Conservation (phyloP, 441 rosid genomes). For the Geranium incanum region DNA sequence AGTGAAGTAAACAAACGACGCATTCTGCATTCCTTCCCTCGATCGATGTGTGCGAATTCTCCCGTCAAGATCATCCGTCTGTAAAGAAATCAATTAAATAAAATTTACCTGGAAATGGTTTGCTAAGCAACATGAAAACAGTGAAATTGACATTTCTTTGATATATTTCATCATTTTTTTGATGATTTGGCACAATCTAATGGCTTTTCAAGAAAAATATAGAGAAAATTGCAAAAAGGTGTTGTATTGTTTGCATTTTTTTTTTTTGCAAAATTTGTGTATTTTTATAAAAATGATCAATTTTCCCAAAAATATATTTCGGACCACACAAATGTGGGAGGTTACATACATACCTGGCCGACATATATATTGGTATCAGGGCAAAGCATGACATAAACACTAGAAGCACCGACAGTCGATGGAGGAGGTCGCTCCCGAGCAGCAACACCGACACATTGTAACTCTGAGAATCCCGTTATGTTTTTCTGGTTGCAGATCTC, state of each 20-base stretch:
- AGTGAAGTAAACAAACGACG: constrained; percentile 62
- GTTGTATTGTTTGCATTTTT: not conserved
- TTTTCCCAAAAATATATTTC: too few relatives aligned
- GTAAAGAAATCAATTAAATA: constrained; percentile 16
- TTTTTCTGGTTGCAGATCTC: constrained; percentile 40
- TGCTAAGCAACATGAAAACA: not conserved
- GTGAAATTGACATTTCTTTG: not conserved
- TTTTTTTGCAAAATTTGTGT: too few relatives aligned
- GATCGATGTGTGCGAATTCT: constrained; percentile 62
- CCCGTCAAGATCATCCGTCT: constrained; percentile 96
- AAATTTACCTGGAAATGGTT: not conserved
- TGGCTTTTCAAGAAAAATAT: too few relatives aligned
- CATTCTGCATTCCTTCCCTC: constrained; percentile 63
- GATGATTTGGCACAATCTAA: not conserved
- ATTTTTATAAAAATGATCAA: not conserved
- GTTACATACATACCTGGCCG: constrained; percentile 74
- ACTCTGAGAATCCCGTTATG: constrained; percentile 25
- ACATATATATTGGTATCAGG: constrained; percentile 74
- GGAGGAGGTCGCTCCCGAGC: constrained; percentile 92
- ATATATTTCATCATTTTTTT: too few relatives aligned
- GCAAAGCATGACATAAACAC: constrained; percentile 80
- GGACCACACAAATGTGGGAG: not conserved
- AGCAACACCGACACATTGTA: constrained; percentile 50
- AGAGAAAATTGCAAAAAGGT: not conserved
- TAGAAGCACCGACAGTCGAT: constrained; percentile 71